These are phyloP conservation scores for Senecio squalidus DNA, from an alignment of 140 eudicot species.

Conservation along the genomic window DNA sequence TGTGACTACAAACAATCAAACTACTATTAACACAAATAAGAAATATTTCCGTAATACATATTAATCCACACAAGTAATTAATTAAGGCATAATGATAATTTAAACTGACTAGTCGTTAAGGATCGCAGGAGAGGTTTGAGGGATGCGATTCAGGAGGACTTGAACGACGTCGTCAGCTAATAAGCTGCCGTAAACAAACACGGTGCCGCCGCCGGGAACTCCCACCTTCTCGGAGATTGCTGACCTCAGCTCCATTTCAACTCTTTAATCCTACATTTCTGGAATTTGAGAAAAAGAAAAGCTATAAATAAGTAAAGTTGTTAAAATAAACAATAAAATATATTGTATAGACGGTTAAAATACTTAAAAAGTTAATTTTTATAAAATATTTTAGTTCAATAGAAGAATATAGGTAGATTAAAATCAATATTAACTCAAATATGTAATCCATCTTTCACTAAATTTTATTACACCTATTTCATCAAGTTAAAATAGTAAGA, in stretches of 20 bases:
- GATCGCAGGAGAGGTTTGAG: slow-evolving; percentile 59
- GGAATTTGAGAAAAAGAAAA: too few species aligned
- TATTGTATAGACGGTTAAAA: neutral
- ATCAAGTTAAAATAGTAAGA: too few species aligned
- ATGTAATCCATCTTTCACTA: too few species aligned
- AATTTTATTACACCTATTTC: too few species aligned
- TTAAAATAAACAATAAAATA: too few species aligned
- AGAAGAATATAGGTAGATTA: too few species aligned
- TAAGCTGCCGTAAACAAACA: slow-evolving; percentile 91
- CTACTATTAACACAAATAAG: neutral
- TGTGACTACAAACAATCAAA: slow-evolving; percentile 45
- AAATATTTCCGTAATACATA: neutral
- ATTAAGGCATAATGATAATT: too few species aligned
- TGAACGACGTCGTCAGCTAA: slow-evolving; percentile 80
- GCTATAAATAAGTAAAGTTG: neutral
- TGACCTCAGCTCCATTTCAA: slow-evolving; percentile 24
- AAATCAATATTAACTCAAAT: too few species aligned
- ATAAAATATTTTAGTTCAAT: too few species aligned
- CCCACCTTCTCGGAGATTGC: slow-evolving; percentile 13
- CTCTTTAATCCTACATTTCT: neutral
- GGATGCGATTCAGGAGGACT: slow-evolving; percentile 65
- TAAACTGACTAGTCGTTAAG: slow-evolving; percentile 62
- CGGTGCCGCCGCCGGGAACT: slow-evolving; percentile 26
- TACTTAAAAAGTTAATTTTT: too few species aligned
- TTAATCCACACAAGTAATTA: neutral